Base-by-base conservation (phyloP, 108 stramenopile species). In the Chaetoceros tenuissimus region DNA sequence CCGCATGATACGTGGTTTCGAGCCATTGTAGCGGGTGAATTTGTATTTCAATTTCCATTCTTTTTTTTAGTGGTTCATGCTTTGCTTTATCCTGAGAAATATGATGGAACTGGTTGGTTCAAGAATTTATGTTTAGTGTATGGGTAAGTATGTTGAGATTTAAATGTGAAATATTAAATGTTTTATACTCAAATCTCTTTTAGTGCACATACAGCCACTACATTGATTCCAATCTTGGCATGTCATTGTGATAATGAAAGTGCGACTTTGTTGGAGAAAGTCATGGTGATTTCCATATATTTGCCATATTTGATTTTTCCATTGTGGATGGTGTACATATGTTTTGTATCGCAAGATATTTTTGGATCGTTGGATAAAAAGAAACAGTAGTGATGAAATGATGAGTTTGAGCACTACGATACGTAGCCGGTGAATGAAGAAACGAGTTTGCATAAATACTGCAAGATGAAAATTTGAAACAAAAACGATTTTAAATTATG, bases 41-140 rank as follows among this genome's bases (percentile, higher is more conserved):
- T 86, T 7, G 28, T 85, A 18, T 77, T 89, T 21, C 92, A 94
- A 55, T 44, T 89, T 3, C 88, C 92, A 16, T 94, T 87, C 74
- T 94, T 94, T 59, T 57, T 88, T 18, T 51, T 82, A 45, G 88
- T 86, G 0, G 55, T 78, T 1, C 62, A 71, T 46, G 55, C 55
- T n/a, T 24, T 90, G 26, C 46, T 57, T 23, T 23, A 60, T 24
- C 56, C 43, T 51, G 20, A 49, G 18, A 25, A 29, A n/a, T n/a
- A 50, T 20, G 31, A 31, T 5, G 28, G 31, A 21, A 16, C 47
- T 13, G 23, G 63, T 60, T 57, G 69, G 78, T 67, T 85, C 23
- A 69, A 60, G 27, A 61, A 59, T 2, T 47, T 62, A 0, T 67
- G 64, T 48, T 53, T 78, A 22, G 34, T 80, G 0, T 80, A 85